Percentiles rank a stretch among this genome's conserved stretches.
phyloP scores from a whole-genome alignment of 2,329 filamentous ascomycete genomes.

The Fusarium sp. region DNA sequence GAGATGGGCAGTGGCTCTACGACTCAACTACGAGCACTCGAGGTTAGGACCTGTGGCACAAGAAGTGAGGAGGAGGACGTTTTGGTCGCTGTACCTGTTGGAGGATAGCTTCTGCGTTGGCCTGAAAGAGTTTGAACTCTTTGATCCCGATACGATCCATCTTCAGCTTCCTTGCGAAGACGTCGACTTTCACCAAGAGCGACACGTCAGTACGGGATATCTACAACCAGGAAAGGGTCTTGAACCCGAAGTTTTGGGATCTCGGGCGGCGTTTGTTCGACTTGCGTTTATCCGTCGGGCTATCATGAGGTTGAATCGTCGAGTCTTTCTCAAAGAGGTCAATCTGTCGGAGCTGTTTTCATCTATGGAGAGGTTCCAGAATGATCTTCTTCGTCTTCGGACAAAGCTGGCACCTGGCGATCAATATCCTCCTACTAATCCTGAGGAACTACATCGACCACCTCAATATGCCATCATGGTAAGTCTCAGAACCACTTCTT shows the following conservation, averaged over 20 bases:
- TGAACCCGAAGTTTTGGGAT: slow-evolving; percentile 37
- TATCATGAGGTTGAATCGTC: slow-evolving; percentile 39
- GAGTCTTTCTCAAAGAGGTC: slow-evolving; percentile 40
- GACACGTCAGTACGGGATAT: slow-evolving; percentile 36
- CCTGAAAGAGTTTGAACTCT: slow-evolving; percentile 41
- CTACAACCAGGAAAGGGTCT: slow-evolving; percentile 40
- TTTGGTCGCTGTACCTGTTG: slow-evolving; percentile 41
- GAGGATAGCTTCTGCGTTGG: slow-evolving; percentile 44
- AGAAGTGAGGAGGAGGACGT: slow-evolving; percentile 39
- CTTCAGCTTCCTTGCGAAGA: slow-evolving; percentile 42
- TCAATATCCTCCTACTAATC: slow-evolving; percentile 32
- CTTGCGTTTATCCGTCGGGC: slow-evolving; percentile 35
- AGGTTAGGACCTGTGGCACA: slow-evolving; percentile 36
- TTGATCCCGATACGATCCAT: slow-evolving; percentile 39
- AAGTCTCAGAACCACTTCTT: background rate
- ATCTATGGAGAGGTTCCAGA: slow-evolving; percentile 41
- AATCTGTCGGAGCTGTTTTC: slow-evolving; percentile 37
- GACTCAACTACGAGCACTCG: slow-evolving; percentile 43
- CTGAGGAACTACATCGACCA: slow-evolving; percentile 27
- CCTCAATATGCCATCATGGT: slow-evolving; percentile 39
- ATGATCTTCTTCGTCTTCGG: slow-evolving; percentile 37
- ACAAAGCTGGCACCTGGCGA: slow-evolving; percentile 34
- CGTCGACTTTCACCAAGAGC: slow-evolving; percentile 34
- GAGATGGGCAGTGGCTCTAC: slow-evolving; percentile 41
- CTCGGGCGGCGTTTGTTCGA: slow-evolving; percentile 38